Evolutionary conservation across 805 yeast species (phyloP), one percentile per base, ranked within the genome.

Genomic region (Metschnikowia cerradonensis): DNA sequence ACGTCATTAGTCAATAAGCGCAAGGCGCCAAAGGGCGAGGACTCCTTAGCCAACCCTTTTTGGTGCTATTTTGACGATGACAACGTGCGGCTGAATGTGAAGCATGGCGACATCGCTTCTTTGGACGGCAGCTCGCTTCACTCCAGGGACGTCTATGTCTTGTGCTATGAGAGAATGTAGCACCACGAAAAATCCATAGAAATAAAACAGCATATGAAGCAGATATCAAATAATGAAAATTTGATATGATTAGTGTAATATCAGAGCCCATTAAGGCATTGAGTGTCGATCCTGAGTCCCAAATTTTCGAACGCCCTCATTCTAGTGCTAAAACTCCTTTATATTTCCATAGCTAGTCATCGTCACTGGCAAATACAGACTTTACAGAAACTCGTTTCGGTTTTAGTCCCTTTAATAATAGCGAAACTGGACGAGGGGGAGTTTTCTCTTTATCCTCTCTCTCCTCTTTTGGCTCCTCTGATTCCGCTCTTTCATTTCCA

Each of bases 1-100:
- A 87, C 91, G 1, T 73, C 90, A 0, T 66, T 84, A 42, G 83
- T 84, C 2, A 79, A 83, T 58, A 83, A 77, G 58, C 60, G 72
- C 1, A 54, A 53, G 6, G 45, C 45, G 14, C 49, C 49, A 14
- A 52, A 41, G 11, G 31, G 43, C 17, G 33, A 35, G 20, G 63
- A 71, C 41, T 65, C 67, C 6, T 73, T 75, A 51, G 47, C 36
- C 11, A 54, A 60, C 39, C 83, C 83, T 33, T 71, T 72, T 57
- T 87, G 94, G 94, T 82, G 84, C 54, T 78, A 78, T 54, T 87
- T 87, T 65, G 92, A 87, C 62, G 95, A 87, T 65, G 92, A 86
- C 46, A 71, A 68, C 40, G 79, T 78, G 37, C 72, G 76, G 60
- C 54, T 64, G 42, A 74, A 73, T 54, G 60, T 73, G 20, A 60